Base-by-base conservation (phyloP, 805 yeast species). In the Debaryomyces maramus region DNA sequence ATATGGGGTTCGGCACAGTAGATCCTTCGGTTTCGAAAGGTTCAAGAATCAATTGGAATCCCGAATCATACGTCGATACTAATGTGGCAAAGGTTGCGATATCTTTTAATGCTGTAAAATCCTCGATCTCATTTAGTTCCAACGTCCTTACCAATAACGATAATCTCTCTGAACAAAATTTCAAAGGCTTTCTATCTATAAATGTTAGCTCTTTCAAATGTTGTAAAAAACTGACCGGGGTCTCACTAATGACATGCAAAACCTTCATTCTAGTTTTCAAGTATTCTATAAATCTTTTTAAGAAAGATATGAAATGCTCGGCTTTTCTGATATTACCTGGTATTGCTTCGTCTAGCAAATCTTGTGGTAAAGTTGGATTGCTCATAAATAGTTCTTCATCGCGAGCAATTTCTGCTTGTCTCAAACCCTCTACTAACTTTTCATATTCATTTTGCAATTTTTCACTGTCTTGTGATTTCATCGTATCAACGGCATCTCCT, bases 251-350 rank as follows among this genome's bases (percentile, higher is more conserved):
- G 26, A 93, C 99, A 67, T 91, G 97, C 36, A 95, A 65, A 3
- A 93, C 97, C 67, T 93, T 95, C 98, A 93, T 93, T 64, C 99
- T 80, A 3, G 97, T 91, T 56, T 91, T 93, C 53, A 93, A 69
- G 63, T 93, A 93, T 57, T 93, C 99, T 21, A 93, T 87, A 51
- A 93, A 86, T 48, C 99, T 72, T 55, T 90, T 88, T 60, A 93
- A 72, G 56, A 93, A 93, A 3, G 97, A 88, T 11, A 93, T 83
- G 55, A 93, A 93, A 68, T 93, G 99, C 56, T 95, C 98, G 0
- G 98, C 99, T 53, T 96, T 81, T 50, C 99, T 75, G 31, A 93
- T 93, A 51, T 95, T 93, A 9, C 99, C 99, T 0, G 99, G 99
- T 8, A 93, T 81, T 0, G 98, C 97, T 58, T 93, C 99, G 31